Percentiles rank a stretch among this genome's conserved stretches.
These are phyloP conservation scores for Pseudozyma sp. DNA, from an alignment of 1,284 basidiomycete species.

Conservation along the genomic window DNA sequence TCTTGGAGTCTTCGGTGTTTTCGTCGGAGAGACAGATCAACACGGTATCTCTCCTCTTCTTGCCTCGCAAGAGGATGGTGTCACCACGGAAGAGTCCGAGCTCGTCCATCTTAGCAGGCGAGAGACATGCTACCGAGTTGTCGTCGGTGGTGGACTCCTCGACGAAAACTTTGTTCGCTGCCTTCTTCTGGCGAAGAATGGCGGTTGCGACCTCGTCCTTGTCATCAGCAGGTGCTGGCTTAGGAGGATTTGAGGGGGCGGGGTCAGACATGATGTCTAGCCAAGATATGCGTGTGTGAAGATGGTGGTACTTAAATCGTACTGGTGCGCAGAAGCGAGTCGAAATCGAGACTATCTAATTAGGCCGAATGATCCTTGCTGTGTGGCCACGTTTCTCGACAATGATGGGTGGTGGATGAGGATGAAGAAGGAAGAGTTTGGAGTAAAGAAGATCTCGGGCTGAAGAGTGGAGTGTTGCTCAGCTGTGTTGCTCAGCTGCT, in stretches of 20 bases:
- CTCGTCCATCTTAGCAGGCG: slow-evolving; percentile 95
- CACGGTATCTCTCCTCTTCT: slow-evolving; percentile 90
- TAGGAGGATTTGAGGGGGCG: slow-evolving; percentile 32
- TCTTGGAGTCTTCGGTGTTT: slow-evolving; percentile 95
- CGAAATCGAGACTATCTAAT: neutral
- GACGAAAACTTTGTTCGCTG: slow-evolving; percentile 66
- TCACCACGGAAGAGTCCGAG: slow-evolving; percentile 95
- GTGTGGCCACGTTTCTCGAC: neutral
- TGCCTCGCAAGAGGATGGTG: slow-evolving; percentile 75
- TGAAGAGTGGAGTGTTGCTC: neutral
- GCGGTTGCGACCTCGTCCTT: slow-evolving; percentile 66
- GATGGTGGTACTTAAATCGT: neutral
- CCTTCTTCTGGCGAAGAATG: slow-evolving; percentile 66
- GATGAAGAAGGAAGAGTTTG: neutral
- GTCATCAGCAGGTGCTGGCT: slow-evolving; percentile 40
- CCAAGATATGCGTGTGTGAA: neutral
- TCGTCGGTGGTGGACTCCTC: slow-evolving; percentile 69
- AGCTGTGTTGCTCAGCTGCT: neutral
- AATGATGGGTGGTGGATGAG: neutral
- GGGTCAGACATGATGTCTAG: slow-evolving; percentile 49
- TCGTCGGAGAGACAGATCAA: slow-evolving; percentile 95
- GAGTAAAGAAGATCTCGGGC: neutral
- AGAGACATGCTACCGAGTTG: slow-evolving; percentile 85
- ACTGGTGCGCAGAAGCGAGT: neutral
- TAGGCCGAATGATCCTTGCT: no score